Conservation (phyloP, 2,329 filamentous ascomycete genomes). For the Cordyceps farinosa region DNA sequence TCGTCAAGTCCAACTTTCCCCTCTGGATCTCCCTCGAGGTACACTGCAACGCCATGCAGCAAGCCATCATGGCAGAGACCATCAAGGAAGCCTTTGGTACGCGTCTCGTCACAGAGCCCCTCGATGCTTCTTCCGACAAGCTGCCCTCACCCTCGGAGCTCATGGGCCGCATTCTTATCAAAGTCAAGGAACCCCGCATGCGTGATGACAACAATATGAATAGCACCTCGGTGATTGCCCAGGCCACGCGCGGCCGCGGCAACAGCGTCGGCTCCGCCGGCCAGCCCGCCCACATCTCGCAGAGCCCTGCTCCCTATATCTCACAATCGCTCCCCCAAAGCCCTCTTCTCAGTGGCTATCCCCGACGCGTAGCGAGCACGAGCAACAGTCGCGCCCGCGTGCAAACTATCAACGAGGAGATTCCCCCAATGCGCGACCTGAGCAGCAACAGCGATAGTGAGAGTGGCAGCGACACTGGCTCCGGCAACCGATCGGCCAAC, state of each 20-base stretch:
- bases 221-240: constrained; percentile 33
- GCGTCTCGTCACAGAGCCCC: constrained; percentile 71
- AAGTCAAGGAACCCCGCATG: constrained; percentile 76
- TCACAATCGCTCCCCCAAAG: constrained; percentile 52
- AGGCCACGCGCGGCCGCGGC: constrained; percentile 50
- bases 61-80: constrained; percentile 81
- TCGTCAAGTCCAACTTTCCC: constrained; percentile 80
- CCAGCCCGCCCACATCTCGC: constrained; percentile 48
- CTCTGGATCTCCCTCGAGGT: constrained; percentile 95
- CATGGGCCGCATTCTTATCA: constrained; percentile 80
- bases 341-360: constrained; percentile 50
- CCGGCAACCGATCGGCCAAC: constrained; percentile 60
- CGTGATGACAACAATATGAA: constrained; percentile 43
- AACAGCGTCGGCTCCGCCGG: constrained; percentile 73
- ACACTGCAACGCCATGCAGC: constrained; percentile 81
- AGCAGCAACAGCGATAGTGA: constrained; percentile 79
- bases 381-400: constrained; percentile 46
- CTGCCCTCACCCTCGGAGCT: constrained; percentile 86
- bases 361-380: constrained; percentile 45
- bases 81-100: constrained; percentile 81
- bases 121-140: constrained; percentile 63
- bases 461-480: constrained; percentile 56
- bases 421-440: constrained; percentile 52
- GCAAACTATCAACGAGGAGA: constrained; percentile 56
- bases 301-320: constrained; percentile 50